Base-by-base conservation (phyloP, 305 asterid genomes). In the Plantago rigida region DNA sequence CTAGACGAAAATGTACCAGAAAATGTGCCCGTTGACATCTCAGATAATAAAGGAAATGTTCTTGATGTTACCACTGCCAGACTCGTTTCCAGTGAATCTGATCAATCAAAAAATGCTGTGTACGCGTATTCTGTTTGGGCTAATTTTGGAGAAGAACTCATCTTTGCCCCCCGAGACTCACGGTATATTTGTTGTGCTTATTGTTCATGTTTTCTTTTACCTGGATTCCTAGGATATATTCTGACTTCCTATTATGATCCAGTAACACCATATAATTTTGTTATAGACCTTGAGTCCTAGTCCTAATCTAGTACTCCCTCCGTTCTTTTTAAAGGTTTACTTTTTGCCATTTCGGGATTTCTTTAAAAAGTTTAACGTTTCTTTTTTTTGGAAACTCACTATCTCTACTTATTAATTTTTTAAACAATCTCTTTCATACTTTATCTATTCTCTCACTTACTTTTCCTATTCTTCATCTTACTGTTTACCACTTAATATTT, bases 111-210 rank as follows among this genome's bases (percentile, higher is more conserved):
- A 60, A 71, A 61, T 47, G 77, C 85, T 63, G 70, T 70, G 56
- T 91, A 83, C 41, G 86, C 79, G 71, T 91, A 86, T 77, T 82
- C 93, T 54, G 60, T 80, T 62, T 91, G 98, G 98, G 93, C 96
- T 46, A 82, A 66, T 71, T 76, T 77, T 41, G 87, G 95, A 57
- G 84, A 79, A 67, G 73, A 74, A 63, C 84, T 86, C 63, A 75
- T 71, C 64, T 77, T 87, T 82, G 78, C 77, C 65, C 98, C 98
- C 63, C 78, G 67, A 48, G 98, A 87, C 73, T 72, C 83, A 1
- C 64, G 94, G 98, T 91, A 86, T 62, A 77, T 65, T 26, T 73
- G 19, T 63, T 61, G 39, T 51, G 13, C 46, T 61, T 41, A 1
- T 72, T 44, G 45, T 75, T 77, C 58, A 28, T 55, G 53, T 71